phyloP scores from a whole-genome alignment of 2,329 filamentous ascomycete genomes.

The Curvularia verruculosa region DNA sequence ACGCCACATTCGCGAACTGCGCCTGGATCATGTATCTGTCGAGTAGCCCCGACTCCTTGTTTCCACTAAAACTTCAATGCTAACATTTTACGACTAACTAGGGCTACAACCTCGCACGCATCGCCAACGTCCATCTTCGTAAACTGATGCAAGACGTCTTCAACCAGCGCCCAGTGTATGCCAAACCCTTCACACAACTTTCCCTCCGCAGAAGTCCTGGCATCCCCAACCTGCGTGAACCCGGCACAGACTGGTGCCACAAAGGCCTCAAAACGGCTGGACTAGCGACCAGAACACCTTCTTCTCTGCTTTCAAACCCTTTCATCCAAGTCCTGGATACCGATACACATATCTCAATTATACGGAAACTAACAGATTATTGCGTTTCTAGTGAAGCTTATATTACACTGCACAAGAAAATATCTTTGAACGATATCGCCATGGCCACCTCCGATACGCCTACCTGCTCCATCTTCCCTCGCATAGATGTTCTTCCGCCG shows the following conservation, averaged over 20 bases:
- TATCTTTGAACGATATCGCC: neutral
- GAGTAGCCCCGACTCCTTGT: too few relatives aligned
- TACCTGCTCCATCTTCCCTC: neutral
- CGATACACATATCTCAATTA: neutral
- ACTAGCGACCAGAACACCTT: neutral
- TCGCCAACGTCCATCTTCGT: constrained; percentile 22
- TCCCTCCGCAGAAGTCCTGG: constrained; percentile 4
- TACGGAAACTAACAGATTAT: constrained; percentile 1
- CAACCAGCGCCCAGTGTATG: constrained; percentile 9
- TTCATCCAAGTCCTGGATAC: neutral
- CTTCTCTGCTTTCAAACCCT: neutral
- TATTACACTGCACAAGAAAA: neutral
- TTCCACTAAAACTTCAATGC: neutral
- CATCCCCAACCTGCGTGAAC: constrained; percentile 7
- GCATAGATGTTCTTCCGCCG: constrained; percentile 2
- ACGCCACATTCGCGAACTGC: constrained; percentile 36
- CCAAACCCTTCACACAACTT: constrained; percentile 4
- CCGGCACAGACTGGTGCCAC: constrained; percentile 9
- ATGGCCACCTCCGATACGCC: neutral
- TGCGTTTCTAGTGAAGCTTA: constrained; percentile 1
- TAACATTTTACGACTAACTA: neutral
- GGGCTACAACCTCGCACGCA: constrained; percentile 29
- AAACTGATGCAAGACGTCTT: constrained; percentile 18
- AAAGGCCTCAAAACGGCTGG: neutral
- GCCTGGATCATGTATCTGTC: constrained; percentile 31